These are phyloP conservation scores for Colletotrichum lentis DNA, from an alignment of 2,329 filamentous ascomycete species.

Conservation along the genomic window DNA sequence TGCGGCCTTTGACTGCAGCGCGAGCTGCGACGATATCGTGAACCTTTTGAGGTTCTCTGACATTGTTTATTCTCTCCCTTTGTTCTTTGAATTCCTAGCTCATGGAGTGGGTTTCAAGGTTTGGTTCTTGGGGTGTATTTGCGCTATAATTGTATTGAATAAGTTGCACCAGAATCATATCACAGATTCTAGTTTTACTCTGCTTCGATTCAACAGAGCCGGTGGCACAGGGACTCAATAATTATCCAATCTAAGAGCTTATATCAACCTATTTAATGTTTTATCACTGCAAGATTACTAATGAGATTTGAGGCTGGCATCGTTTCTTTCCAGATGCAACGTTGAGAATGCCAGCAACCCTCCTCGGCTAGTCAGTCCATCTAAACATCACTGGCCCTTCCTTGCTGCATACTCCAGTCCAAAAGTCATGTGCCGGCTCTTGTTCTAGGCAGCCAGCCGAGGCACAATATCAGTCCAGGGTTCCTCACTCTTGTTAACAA, in stretches of 20 bases:
- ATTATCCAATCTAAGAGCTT: not conserved
- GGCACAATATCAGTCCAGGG: not conserved
- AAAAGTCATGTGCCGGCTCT: not conserved
- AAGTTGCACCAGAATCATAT: not conserved
- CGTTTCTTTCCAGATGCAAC: not conserved
- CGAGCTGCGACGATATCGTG: not conserved
- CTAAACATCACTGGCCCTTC: no score
- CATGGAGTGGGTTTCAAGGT: not conserved
- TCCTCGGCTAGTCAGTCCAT: no score
- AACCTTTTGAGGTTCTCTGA: not conserved
- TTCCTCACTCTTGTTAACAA: not conserved
- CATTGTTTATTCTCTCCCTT: not conserved
- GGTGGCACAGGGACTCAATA: not conserved
- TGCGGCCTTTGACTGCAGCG: not conserved
- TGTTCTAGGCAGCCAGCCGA: not conserved
- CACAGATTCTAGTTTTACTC: not conserved
- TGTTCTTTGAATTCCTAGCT: not conserved
- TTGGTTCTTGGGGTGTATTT: not conserved
- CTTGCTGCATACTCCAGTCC: not conserved
- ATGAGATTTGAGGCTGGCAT: not conserved
- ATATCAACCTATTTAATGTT: not conserved
- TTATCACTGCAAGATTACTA: not conserved
- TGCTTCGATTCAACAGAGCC: not conserved
- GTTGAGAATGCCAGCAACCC: no score
- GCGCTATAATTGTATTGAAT: no score